Percentiles rank a stretch among this genome's conserved stretches.
phyloP scores from a whole-genome alignment of 179 eudicot genomes.

The Pouteria campechiana region DNA sequence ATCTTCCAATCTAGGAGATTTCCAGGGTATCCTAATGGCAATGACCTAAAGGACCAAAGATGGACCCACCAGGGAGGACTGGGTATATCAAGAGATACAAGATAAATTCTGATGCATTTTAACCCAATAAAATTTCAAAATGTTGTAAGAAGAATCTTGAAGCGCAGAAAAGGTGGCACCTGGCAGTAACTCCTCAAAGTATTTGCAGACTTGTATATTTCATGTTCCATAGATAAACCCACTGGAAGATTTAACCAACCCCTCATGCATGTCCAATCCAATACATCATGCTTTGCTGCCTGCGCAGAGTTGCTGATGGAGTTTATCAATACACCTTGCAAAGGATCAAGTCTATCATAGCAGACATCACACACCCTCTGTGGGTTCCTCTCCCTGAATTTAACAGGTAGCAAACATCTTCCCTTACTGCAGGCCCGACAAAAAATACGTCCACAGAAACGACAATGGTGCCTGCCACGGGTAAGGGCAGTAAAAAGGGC shows the following conservation, averaged over 20 bases:
- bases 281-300: constrained; percentile 88
- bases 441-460: constrained; percentile 92
- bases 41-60: too few relatives aligned
- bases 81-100: too few relatives aligned
- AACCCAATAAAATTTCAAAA: too few relatives aligned
- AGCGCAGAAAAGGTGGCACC: too few relatives aligned
- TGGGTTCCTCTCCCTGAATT: constrained; percentile 93
- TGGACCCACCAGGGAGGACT: too few relatives aligned
- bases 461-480: constrained; percentile 96
- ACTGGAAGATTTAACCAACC: constrained; percentile 98
- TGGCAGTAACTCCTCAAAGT: constrained; percentile 74
- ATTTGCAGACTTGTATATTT: constrained; percentile 74
- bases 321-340: constrained; percentile 78
- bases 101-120: too few relatives aligned
- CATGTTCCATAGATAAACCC: constrained; percentile 95
- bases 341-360: constrained; percentile 92
- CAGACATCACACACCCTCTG: constrained; percentile 97
- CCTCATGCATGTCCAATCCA: constrained; percentile 87
- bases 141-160: too few relatives aligned
- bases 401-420: constrained; percentile 83
- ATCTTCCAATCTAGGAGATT: too few relatives aligned
- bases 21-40: too few relatives aligned
- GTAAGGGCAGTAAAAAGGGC: constrained; percentile 86
- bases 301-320: constrained; percentile 84
- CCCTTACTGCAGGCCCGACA: constrained; percentile 86